Evolutionary conservation across 306 rosid species (phyloP).

Genomic region (Hippophae tibetana): DNA sequence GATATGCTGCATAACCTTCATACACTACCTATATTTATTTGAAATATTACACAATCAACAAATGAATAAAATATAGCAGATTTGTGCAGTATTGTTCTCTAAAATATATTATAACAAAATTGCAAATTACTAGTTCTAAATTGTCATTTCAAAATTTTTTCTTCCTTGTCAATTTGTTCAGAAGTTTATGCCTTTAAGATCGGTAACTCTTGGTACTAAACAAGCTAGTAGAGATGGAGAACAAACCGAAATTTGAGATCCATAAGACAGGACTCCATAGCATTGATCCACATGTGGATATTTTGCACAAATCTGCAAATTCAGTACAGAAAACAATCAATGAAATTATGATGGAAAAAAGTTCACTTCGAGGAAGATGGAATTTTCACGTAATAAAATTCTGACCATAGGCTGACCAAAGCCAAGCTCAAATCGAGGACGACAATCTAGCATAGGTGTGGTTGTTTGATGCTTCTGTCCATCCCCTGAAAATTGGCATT

Average conservation of each 20-base stretch:
- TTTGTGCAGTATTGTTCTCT: not conserved
- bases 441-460: conserved; percentile 35
- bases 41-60: too few species aligned
- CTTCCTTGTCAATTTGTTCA: not conserved
- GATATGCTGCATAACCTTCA: too few species aligned
- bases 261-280: conserved; percentile 77
- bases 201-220: not conserved
- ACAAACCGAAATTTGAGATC: conserved; percentile 69
- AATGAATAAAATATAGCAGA: not conserved
- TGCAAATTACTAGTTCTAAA: too few species aligned
- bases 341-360: not conserved
- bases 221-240: conserved; percentile 20
- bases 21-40: too few species aligned
- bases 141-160: not conserved
- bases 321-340: conserved; percentile 15
- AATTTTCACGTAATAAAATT: conserved; percentile 4
- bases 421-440: conserved; percentile 62
- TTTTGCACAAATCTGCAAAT: conserved; percentile 57
- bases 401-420: conserved; percentile 73
- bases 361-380: not conserved
- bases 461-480: conserved; percentile 39
- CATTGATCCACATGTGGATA: conserved; percentile 67
- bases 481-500: conserved; percentile 46
- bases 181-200: too few species aligned
- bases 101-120: too few species aligned